Evolutionary conservation across 2,329 filamentous ascomycete genomes (phyloP).

Genomic region (Remersonia thermophila): DNA sequence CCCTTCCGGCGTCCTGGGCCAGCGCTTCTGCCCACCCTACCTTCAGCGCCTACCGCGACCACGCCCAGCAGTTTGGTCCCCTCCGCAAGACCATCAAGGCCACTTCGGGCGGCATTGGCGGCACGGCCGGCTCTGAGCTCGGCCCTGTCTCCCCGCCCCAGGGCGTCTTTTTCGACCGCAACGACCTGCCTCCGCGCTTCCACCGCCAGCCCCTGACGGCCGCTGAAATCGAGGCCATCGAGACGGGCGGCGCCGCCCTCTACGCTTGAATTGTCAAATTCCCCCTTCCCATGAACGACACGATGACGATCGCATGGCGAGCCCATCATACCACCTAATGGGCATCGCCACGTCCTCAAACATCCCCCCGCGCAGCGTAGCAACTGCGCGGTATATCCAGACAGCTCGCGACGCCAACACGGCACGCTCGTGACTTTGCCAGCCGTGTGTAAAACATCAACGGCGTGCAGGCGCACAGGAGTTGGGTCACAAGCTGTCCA

Average conservation of each 20-base stretch:
- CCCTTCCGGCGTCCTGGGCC: constrained; percentile 45
- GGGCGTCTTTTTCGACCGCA: constrained; percentile 79
- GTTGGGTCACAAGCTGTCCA: neutral
- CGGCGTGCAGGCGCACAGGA: neutral
- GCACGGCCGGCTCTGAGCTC: constrained; percentile 53
- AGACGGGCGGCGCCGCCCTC: constrained; percentile 71
- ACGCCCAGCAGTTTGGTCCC: constrained; percentile 67
- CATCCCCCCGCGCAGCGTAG: neutral
- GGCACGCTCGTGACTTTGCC: too few relatives aligned
- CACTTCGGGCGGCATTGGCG: constrained; percentile 37
- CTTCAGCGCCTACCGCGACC: constrained; percentile 67
- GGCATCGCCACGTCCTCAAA: too few relatives aligned
- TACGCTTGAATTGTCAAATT: constrained; percentile 30
- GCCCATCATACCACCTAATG: too few relatives aligned
- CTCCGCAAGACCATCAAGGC: constrained; percentile 46
- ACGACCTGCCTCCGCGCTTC: constrained; percentile 77
- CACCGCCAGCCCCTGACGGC: constrained; percentile 58
- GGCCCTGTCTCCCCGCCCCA: constrained; percentile 58
- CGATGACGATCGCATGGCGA: too few relatives aligned
- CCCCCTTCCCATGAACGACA: too few relatives aligned
- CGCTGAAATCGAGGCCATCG: constrained; percentile 88
- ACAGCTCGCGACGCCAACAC: too few relatives aligned
- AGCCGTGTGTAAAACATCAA: neutral
- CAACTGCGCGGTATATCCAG: neutral
- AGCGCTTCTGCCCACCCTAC: constrained; percentile 38